Evolutionary conservation across 345 rosid genomes (phyloP), one percentile per base, ranked within the genome.

Genomic region (Sapria himalayana): DNA sequence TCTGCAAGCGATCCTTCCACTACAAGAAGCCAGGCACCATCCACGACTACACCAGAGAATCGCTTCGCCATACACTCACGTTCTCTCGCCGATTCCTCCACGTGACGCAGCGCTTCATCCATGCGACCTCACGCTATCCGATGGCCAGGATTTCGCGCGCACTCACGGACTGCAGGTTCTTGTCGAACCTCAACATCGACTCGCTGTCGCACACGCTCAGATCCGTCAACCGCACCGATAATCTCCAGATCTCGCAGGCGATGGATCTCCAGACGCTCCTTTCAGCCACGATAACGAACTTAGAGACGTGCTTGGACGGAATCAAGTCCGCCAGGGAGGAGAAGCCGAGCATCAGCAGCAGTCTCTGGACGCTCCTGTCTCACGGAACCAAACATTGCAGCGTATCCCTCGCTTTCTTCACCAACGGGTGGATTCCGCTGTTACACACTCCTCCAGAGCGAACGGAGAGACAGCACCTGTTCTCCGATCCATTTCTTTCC

Each of bases 271-370:
- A 57, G 15, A 48, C 64, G 9, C 16, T 54, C 33, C 51, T 69
- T 14, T 64, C 70, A 48, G 74, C 71, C 15, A 23, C 54, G 13
- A 35, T 69, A 46, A 69, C 74, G 13, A 58, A 61, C 39, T 46
- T 27, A 10, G 52, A 60, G 38, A 64, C 65, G 5, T 64, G 74
- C 21, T 5, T 42, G 8, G 67, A 69, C 3, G 58, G 74, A 27
- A 54, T 64, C 8, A 38, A 35, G n/a, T 12, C 19, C 0, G 24
- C 35, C 2, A 11, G 23, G 0, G 22, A 60, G 3, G 14, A 55
- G 22, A 35, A 41, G 33, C 36, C 57, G 9, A 50, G 32, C 21
- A 3, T 50, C 24, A 17, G 18, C 40, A 35, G 42, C 27, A 46
- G 11, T 15, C 29, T 68, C 1, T 33, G 25, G 11, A 25, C 34